Evolutionary conservation across 768 basidiomycete species (phyloP).

Genomic region (Podaxis rugospora): DNA sequence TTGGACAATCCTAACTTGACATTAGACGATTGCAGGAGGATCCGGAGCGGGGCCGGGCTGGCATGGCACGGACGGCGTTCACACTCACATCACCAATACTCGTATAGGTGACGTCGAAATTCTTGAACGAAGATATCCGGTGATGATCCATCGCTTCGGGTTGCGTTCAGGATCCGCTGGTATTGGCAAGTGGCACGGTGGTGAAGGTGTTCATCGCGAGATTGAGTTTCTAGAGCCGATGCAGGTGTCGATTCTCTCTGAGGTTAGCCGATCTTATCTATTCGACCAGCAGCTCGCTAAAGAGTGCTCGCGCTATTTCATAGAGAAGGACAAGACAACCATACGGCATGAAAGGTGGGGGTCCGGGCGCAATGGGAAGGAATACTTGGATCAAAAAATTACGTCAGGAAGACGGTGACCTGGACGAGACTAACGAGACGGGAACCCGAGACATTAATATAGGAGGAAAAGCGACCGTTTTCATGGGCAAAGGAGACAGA

Average conservation of each 20-base stretch:
- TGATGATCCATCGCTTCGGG: slow-evolving; percentile 83
- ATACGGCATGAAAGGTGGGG: slow-evolving; percentile 83
- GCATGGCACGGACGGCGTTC: slow-evolving; percentile 92
- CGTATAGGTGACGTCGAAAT: slow-evolving; percentile 93
- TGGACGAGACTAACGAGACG: slow-evolving; percentile 30
- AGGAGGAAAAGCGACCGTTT: slow-evolving; percentile 82
- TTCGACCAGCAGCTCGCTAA: background rate
- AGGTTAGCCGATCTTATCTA: slow-evolving; percentile 41
- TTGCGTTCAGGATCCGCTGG: slow-evolving; percentile 69
- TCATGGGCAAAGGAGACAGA: slow-evolving; percentile 85
- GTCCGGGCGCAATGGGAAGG: slow-evolving; percentile 61
- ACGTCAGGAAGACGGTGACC: slow-evolving; percentile 64
- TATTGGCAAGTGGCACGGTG: slow-evolving; percentile 68
- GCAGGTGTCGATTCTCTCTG: slow-evolving; percentile 85
- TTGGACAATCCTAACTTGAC: slow-evolving; percentile 2
- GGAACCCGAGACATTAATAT: slow-evolving; percentile 69
- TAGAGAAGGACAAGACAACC: slow-evolving; percentile 83
- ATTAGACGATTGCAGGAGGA: slow-evolving; percentile 89
- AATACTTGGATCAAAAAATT: slow-evolving; percentile 86
- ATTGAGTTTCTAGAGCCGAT: slow-evolving; percentile 78
- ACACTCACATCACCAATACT: slow-evolving; percentile 92
- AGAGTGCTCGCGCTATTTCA: background rate
- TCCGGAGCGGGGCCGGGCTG: slow-evolving; percentile 86
- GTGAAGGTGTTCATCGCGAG: slow-evolving; percentile 81
- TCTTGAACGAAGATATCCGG: slow-evolving; percentile 88